Conservation (phyloP, 495 filamentous ascomycete species). For the Penicillium alfredii region DNA sequence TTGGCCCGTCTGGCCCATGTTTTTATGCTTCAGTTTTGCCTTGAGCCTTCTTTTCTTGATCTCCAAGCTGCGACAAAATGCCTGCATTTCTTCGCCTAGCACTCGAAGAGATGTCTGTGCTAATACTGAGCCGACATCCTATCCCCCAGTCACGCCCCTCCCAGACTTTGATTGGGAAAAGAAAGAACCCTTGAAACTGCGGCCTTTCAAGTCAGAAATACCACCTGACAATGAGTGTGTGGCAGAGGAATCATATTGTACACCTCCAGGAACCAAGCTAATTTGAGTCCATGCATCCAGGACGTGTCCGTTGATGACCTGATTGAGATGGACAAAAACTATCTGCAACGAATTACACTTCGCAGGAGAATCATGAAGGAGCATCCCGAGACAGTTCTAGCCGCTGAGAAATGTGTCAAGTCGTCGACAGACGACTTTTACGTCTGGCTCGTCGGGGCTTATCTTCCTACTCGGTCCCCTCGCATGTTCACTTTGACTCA, state of each 20-base stretch:
- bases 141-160: conserved; percentile 44
- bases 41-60: conserved; percentile 1
- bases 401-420: conserved; percentile 21
- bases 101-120: not conserved
- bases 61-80: not conserved
- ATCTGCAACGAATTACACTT: conserved; percentile 46
- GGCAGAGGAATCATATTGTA: not conserved
- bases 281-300: conserved; percentile 18
- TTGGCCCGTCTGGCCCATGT: conserved; percentile 3
- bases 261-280: too few species aligned
- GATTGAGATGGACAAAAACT: conserved; percentile 59
- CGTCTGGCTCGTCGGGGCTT: conserved; percentile 50
- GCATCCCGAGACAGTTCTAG: conserved; percentile 30
- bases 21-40: conserved; percentile 5
- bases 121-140: conserved; percentile 1
- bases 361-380: conserved; percentile 45
- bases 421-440: conserved; percentile 62
- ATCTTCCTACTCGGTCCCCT: conserved; percentile 60
- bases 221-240: conserved; percentile 63
- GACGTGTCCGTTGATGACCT: conserved; percentile 47
- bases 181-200: conserved; percentile 49
- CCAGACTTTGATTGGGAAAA: conserved; percentile 50
- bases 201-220: conserved; percentile 66
- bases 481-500: conserved; percentile 45
- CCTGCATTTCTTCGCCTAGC: not conserved